Conservation (phyloP, 179 eudicot species). For the Amaranthus tricolor region DNA sequence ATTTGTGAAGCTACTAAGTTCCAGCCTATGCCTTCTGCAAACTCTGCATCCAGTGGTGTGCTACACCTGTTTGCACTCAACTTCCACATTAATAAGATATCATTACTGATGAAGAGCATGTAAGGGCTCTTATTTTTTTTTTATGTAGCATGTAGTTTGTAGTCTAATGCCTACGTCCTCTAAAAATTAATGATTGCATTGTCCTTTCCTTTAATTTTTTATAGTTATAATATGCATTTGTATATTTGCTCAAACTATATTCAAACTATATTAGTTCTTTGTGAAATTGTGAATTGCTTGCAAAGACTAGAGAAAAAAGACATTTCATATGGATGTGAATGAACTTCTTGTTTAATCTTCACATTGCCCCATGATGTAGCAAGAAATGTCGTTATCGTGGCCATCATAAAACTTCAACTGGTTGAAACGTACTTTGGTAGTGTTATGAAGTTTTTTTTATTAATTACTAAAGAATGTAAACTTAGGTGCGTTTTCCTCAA, state of each 20-base stretch:
- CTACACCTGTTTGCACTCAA: conserved; percentile 51
- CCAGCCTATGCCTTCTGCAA: conserved; percentile 52
- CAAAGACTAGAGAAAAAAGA: conserved; percentile 1
- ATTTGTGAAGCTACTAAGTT: conserved; percentile 95
- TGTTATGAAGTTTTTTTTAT: not conserved
- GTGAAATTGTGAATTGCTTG: not conserved
- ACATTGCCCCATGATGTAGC: not conserved
- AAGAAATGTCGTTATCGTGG: not conserved
- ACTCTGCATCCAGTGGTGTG: conserved; percentile 35
- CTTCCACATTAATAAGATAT: conserved; percentile 46
- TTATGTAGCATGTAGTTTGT: conserved; percentile 4
- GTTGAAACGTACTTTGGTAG: not conserved
- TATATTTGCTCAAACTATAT: not conserved
- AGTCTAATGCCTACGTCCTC: not conserved
- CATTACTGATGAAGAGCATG: conserved; percentile 62
- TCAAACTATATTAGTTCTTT: not conserved
- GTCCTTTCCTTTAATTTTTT: not conserved
- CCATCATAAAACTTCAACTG: not conserved
- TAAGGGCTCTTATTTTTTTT: conserved; percentile 33
- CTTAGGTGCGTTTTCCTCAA: too few species aligned
- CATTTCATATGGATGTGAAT: not conserved
- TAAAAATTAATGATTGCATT: conserved; percentile 2
- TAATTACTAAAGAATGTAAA: not conserved
- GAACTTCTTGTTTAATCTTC: not conserved
- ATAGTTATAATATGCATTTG: not conserved